Evolutionary conservation across 139 green algal species (phyloP).

Genomic region (Deuterostichococcus epilithicus): DNA sequence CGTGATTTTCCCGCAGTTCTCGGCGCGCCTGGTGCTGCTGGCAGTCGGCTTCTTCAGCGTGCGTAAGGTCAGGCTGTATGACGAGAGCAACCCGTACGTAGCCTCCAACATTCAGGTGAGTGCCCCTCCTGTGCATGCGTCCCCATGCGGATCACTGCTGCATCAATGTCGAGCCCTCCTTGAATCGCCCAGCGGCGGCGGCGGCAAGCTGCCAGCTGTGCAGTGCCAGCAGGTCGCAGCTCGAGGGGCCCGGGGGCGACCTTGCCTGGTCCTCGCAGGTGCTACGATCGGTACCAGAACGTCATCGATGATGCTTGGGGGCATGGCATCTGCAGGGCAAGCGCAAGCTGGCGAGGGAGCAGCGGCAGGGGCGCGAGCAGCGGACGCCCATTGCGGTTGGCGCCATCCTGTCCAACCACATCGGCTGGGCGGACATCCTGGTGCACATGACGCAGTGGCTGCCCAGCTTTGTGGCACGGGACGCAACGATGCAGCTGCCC

Average conservation of each 20-base stretch:
- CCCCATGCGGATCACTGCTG: no score
- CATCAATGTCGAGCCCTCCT: no score
- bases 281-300: no score
- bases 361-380: neutral
- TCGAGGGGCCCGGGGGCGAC: no score
- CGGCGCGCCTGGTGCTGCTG: neutral
- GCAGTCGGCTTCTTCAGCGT: neutral
- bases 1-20: conserved; percentile 4
- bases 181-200: no score
- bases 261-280: no score
- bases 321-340: conserved; percentile 5
- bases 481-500: conserved; percentile 44
- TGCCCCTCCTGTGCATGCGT: no score
- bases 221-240: no score
- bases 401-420: conserved; percentile 79
- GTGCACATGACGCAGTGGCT: conserved; percentile 74
- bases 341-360: neutral
- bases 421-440: conserved; percentile 82
- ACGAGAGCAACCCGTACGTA: neutral
- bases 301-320: no score
- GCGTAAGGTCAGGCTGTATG: neutral
- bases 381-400: conserved; percentile 1
- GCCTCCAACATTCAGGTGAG: neutral
- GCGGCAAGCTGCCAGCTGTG: no score
- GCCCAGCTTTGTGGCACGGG: conserved; percentile 77